Evolutionary conservation across 306 rosid species (phyloP).

Genomic region (Lotus japonicus): DNA sequence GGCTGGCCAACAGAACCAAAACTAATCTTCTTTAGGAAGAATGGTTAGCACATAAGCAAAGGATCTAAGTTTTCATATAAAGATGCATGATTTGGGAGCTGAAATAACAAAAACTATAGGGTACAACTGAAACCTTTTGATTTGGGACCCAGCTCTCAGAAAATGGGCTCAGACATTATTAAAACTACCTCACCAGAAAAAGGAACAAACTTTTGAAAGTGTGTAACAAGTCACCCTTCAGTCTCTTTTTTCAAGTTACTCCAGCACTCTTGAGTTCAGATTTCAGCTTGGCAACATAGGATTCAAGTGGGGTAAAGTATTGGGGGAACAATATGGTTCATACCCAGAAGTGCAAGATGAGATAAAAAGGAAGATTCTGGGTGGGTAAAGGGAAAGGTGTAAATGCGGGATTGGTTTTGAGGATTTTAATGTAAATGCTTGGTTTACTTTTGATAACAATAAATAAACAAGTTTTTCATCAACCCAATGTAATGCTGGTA

Average conservation of each 20-base stretch:
- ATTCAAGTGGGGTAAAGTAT: not conserved
- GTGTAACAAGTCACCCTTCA: too few relatives aligned
- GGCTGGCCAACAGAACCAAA: constrained; percentile 20
- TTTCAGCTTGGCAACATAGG: too few relatives aligned
- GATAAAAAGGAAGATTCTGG: constrained; percentile 20
- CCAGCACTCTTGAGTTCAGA: too few relatives aligned
- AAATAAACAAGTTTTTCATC: too few relatives aligned
- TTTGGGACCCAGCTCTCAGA: too few relatives aligned
- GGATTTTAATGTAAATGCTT: too few relatives aligned
- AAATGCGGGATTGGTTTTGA: too few relatives aligned
- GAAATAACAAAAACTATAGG: not conserved
- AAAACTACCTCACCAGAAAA: constrained; percentile 14
- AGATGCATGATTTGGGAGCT: constrained; percentile 29
- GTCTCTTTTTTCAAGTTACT: too few relatives aligned
- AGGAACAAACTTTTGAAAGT: constrained; percentile 27
- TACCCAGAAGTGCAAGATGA: not conserved
- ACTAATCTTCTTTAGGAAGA: constrained; percentile 16
- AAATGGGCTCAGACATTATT: constrained; percentile 15
- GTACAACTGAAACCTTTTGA: constrained; percentile 20
- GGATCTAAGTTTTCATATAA: constrained; percentile 21
- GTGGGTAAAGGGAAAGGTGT: not conserved
- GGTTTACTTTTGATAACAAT: too few relatives aligned
- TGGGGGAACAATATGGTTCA: not conserved
- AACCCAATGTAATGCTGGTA: too few relatives aligned
- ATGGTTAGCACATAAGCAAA: constrained; percentile 15